These are phyloP conservation scores for Colletotrichum tanaceti DNA, from an alignment of 2,329 filamentous ascomycete genomes.

Conservation along the genomic window DNA sequence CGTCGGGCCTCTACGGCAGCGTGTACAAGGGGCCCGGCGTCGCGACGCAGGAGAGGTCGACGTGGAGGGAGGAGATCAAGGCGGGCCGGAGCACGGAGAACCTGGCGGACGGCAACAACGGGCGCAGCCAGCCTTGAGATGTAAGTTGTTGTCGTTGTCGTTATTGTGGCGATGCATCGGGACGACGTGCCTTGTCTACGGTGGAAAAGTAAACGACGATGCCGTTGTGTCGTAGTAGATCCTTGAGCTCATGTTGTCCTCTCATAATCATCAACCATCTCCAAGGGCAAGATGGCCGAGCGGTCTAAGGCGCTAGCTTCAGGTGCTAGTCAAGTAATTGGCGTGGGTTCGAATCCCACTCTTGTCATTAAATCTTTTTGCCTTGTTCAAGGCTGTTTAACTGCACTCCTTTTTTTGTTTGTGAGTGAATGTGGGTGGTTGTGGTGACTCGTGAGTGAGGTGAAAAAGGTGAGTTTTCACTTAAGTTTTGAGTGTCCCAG, in stretches of 20 bases:
- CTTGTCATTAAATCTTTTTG: slow-evolving; percentile 8
- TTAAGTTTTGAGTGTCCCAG: not conserved
- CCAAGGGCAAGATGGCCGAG: slow-evolving; percentile 32
- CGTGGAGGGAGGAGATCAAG: slow-evolving; percentile 58
- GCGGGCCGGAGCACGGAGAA: slow-evolving; percentile 52
- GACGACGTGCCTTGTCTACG: too few relatives aligned
- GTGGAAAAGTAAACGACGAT: too few relatives aligned
- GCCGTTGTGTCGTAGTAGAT: not conserved
- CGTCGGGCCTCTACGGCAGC: slow-evolving; percentile 68
- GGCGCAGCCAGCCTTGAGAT: slow-evolving; percentile 48
- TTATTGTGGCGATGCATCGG: too few relatives aligned
- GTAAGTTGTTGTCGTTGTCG: accelerated
- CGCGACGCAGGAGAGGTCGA: slow-evolving; percentile 61
- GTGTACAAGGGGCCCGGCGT: slow-evolving; percentile 71
- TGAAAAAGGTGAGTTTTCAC: not conserved
- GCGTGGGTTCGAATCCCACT: too few relatives aligned
- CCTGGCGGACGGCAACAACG: slow-evolving; percentile 49
- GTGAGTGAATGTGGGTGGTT: too few relatives aligned
- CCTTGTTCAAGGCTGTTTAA: accelerated
- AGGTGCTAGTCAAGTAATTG: too few relatives aligned
- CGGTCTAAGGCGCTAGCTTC: slow-evolving; percentile 35
- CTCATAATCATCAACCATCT: not conserved
- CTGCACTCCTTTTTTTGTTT: not conserved
- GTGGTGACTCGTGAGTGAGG: too few relatives aligned
- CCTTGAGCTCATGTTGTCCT: not conserved